Conservation (phyloP, 2,329 filamentous ascomycete genomes). For the Didymella sp. region DNA sequence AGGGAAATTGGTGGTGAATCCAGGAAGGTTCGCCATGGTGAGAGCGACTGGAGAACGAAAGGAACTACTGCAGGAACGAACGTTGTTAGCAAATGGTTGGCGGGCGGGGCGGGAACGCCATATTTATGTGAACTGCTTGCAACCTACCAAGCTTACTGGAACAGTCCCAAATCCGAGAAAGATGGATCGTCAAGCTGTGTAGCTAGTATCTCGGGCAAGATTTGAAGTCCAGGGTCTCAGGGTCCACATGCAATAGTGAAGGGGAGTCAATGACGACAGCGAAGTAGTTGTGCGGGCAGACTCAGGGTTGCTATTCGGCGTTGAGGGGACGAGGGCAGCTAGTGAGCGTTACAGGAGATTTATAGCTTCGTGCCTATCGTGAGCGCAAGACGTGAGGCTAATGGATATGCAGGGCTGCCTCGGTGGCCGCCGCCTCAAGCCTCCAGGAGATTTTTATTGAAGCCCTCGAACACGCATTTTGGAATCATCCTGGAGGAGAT, state of each 20-base stretch:
- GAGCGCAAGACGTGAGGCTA: constrained; percentile 12
- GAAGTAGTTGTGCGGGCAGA: constrained; percentile 11
- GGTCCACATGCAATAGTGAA: constrained; percentile 18
- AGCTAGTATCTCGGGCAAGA: constrained; percentile 8
- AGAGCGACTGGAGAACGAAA: constrained; percentile 3
- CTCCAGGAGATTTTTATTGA: constrained; percentile 36
- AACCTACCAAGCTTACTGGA: constrained; percentile 32
- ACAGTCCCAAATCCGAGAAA: constrained; percentile 15
- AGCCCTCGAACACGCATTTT: constrained; percentile 36
- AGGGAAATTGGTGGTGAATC: constrained; percentile 43
- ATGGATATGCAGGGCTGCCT: constrained; percentile 31
- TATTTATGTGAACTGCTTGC: constrained; percentile 23
- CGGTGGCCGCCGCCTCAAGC: constrained; percentile 39
- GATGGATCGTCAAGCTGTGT: constrained; percentile 9
- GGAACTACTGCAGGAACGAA: constrained; percentile 40
- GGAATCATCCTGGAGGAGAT: constrained; percentile 44
- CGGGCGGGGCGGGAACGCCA: constrained; percentile 25
- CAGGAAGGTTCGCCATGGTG: constrained; percentile 39
- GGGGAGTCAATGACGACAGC: constrained; percentile 23
- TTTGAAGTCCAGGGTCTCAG: constrained; percentile 20
- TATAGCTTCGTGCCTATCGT: constrained; percentile 31
- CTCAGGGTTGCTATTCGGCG: constrained; percentile 24
- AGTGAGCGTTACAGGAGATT: constrained; percentile 30
- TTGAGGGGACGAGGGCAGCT: constrained; percentile 22
- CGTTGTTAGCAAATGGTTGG: constrained; percentile 34